Evolutionary conservation across 495 filamentous ascomycete species (phyloP).

Genomic region (Sporormia fimetaria): DNA sequence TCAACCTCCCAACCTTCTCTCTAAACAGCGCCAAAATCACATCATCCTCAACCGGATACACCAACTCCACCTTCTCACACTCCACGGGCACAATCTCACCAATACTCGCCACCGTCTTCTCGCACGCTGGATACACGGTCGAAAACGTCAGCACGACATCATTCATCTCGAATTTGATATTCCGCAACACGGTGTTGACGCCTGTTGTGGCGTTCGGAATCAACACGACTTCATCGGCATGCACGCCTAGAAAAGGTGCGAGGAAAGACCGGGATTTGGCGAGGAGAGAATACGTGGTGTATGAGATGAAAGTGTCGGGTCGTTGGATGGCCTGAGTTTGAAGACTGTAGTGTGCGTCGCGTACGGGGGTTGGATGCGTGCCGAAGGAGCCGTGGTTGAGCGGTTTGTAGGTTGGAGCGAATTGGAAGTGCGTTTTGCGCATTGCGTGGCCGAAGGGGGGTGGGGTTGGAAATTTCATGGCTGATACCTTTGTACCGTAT

Average conservation of each 20-base stretch:
- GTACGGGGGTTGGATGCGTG: conserved; percentile 51
- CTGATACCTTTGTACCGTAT: no score
- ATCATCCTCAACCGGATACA: conserved; percentile 49
- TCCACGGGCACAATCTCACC: conserved; percentile 44
- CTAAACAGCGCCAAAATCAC: conserved; percentile 44
- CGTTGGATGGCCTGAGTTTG: conserved; percentile 48
- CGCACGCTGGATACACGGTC: conserved; percentile 68
- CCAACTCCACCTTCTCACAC: conserved; percentile 34
- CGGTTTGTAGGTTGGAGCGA: no score
- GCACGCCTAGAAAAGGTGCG: conserved; percentile 50
- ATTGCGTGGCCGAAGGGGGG: no score
- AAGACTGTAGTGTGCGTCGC: conserved; percentile 41
- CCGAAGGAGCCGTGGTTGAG: conserved; percentile 84
- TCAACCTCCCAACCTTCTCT: conserved; percentile 30
- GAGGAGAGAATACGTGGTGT: conserved; percentile 44
- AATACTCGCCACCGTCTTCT: conserved; percentile 56
- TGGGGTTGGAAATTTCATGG: no score
- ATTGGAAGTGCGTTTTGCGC: no score
- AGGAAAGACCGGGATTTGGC: conserved; percentile 51
- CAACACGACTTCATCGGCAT: conserved; percentile 53
- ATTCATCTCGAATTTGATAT: conserved; percentile 40
- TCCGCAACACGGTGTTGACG: conserved; percentile 65
- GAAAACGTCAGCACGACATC: conserved; percentile 42
- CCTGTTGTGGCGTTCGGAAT: conserved; percentile 72
- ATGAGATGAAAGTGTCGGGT: conserved; percentile 63